Percentiles rank a stretch among this genome's conserved stretches.
These are phyloP conservation scores for Arthrobotrys iridis DNA, from an alignment of 2,329 filamentous ascomycete genomes.

Conservation along the genomic window DNA sequence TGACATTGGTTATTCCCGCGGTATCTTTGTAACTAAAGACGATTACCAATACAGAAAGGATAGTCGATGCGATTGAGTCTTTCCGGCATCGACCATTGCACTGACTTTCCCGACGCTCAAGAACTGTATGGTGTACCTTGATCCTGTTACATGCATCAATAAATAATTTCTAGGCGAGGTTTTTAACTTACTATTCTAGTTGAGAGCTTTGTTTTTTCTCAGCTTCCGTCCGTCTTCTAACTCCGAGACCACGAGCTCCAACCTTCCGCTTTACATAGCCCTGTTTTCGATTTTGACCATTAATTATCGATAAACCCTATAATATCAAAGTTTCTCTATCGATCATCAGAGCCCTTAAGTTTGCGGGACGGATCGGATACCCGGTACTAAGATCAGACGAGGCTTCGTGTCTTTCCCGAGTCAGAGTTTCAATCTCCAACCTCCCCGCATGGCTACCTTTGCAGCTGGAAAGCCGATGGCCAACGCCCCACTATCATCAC, in stretches of 20 bases:
- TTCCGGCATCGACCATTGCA: constrained; percentile 17
- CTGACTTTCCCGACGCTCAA: constrained; percentile 3
- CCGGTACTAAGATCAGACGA: constrained; percentile 1
- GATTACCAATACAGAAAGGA: constrained; percentile 30
- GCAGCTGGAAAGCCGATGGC: constrained; percentile 36
- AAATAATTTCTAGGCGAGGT: constrained; percentile 21
- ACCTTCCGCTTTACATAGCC: constrained; percentile 18
- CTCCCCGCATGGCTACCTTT: constrained; percentile 54
- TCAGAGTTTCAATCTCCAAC: constrained; percentile 11
- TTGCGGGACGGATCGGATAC: constrained; percentile 19
- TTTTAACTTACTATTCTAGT: constrained; percentile 35
- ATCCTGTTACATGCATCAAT: constrained; percentile 10
- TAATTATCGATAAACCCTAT: constrained; percentile 10
- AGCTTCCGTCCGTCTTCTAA: constrained; percentile 36
- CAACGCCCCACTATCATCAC: constrained; percentile 44
- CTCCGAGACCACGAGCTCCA: constrained; percentile 50
- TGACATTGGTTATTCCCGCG: background rate
- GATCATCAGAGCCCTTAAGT: background rate
- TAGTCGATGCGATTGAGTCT: constrained; percentile 30
- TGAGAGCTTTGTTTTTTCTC: constrained; percentile 30
- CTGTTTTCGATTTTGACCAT: background rate
- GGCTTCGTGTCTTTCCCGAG: constrained; percentile 4
- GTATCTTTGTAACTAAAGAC: background rate
- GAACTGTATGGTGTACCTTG: constrained; percentile 6
- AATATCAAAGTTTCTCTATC: constrained; percentile 1